These are phyloP conservation scores for Tetrahymena borealis DNA, from an alignment of 73 alveolate genomes.

Conservation along the genomic window DNA sequence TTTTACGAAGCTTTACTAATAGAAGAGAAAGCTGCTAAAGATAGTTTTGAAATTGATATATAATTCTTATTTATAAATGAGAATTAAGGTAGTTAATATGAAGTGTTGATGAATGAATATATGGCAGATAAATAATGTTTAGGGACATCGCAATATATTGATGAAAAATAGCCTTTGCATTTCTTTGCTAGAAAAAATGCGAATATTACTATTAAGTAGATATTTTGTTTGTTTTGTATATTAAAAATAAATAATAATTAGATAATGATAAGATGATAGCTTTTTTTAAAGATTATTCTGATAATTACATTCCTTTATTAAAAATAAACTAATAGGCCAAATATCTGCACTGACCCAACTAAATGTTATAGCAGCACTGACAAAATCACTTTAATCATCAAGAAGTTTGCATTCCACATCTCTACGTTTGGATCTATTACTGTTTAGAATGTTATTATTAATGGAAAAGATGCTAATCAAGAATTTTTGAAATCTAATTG, in stretches of 20 bases:
- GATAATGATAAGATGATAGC: too few relatives aligned
- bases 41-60: background rate
- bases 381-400: background rate
- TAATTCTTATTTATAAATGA: background rate
- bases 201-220: background rate
- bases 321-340: too few relatives aligned
- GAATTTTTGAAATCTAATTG: background rate
- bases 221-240: too few relatives aligned
- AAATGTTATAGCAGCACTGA: background rate
- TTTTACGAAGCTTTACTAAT: background rate
- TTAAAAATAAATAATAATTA: too few relatives aligned
- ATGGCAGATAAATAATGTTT: background rate
- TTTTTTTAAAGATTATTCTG: too few relatives aligned
- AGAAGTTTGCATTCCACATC: background rate
- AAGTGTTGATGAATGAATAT: background rate
- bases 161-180: background rate
- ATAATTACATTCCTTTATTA: too few relatives aligned
- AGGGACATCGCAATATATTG: background rate
- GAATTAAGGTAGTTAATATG: background rate
- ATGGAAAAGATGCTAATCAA: background rate
- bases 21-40: background rate
- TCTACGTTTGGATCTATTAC: background rate
- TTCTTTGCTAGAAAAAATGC: background rate
- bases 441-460: background rate
- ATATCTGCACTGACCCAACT: background rate